Percentiles rank a stretch among this genome's conserved stretches.
phyloP scores from a whole-genome alignment of 768 basidiomycete species.

The Rickenella mellea region DNA sequence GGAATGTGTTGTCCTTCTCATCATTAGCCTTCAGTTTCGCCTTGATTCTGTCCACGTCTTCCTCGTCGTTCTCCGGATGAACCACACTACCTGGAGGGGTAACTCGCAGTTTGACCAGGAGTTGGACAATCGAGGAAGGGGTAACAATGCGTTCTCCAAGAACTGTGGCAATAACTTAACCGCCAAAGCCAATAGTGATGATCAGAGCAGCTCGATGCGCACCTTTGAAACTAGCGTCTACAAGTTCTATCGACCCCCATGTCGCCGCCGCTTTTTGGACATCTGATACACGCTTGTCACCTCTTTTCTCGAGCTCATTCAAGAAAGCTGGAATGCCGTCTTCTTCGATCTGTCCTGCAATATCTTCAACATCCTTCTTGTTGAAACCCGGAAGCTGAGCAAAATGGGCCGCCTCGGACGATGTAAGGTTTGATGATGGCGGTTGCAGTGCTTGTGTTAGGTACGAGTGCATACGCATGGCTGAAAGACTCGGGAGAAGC shows the following conservation, averaged over 20 bases:
- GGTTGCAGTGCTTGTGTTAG: conserved; percentile 78
- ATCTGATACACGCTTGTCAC: conserved; percentile 38
- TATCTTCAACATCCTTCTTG: conserved; percentile 32
- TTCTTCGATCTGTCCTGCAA: conserved; percentile 28
- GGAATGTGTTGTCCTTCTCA: conserved; percentile 62
- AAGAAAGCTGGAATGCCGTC: conserved; percentile 34
- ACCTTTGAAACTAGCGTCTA: conserved; percentile 85
- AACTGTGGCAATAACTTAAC: conserved; percentile 36
- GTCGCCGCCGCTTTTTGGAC: conserved; percentile 56
- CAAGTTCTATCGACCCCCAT: conserved; percentile 72
- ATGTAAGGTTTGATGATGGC: conserved; percentile 22
- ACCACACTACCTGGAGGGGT: conserved; percentile 28
- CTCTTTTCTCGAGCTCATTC: conserved; percentile 37
- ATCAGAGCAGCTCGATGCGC: conserved; percentile 8
- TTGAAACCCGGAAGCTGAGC: conserved; percentile 76
- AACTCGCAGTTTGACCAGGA: conserved; percentile 77
- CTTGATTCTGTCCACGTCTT: conserved; percentile 39
- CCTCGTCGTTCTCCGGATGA: conserved; percentile 25
- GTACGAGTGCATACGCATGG: conserved; percentile 77
- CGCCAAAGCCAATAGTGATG: background rate
- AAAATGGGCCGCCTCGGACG: conserved; percentile 22
- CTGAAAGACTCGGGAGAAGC: conserved; percentile 67
- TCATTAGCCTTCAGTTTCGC: conserved; percentile 36
- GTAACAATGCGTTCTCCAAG: conserved; percentile 85
- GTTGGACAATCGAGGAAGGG: conserved; percentile 80